Base-by-base conservation (phyloP, 345 rosid genomes). In the Syzygium oleosum region DNA sequence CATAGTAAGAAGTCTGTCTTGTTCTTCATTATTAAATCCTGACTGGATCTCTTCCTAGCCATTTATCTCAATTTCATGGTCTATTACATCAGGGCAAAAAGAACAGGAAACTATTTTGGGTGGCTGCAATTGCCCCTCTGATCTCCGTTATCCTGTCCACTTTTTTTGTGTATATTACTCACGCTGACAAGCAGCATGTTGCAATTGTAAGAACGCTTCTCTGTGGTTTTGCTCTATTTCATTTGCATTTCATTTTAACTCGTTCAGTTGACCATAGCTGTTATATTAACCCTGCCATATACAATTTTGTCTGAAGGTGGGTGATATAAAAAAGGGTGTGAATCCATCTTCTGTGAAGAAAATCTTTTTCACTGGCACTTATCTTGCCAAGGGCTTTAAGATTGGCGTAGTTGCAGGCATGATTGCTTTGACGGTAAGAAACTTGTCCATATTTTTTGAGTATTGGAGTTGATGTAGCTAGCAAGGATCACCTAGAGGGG, bases 81-180 rank as follows among this genome's bases (percentile, higher is more conserved):
- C 10, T 41, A 41, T 23, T 85, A 43, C 41, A 77, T 51, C 84
- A 94, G 95, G 92, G 94, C 88, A 88, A 84, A 87, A 94, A 87
- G 88, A 92, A 89, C 84, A 88, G 87, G 84, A 88, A 84, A 59
- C 89, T 92, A 84, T 93, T 94, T 84, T 94, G 95, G 95, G 86
- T 93, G 59, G 86, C 92, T 19, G 95, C 94, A 4, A 91, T 91
- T 85, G 92, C 94, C 84, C 95, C 95, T 5, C 83, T 92, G 73
- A 89, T 88, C 9, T 94, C 91, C 51, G 93, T 94, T 43, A 89
- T 92, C 63, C 53, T 91, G 15, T 92, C 92, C 31, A 93, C 92
- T 49, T 85, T 94, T 87, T 87, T 91, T 80, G 92, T 93, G 56
- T 91, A 86, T 83, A 56, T 91, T 31, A 87, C 91, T 17, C 88